These are phyloP conservation scores for Capniomyces stellatus DNA, from an alignment of 371 early-diverging fungal genomes.

Conservation along the genomic window DNA sequence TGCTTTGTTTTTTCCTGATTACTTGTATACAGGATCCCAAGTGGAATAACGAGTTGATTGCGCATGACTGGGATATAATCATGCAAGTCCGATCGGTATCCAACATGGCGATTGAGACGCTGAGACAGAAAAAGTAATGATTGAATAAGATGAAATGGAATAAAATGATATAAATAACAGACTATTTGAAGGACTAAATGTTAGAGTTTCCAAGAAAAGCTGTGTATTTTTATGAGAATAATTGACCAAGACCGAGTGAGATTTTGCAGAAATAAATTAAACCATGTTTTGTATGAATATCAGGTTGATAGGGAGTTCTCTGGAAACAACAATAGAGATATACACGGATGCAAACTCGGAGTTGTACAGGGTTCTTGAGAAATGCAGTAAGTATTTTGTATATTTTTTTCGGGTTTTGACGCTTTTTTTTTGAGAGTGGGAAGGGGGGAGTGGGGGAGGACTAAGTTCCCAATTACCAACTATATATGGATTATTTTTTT, in stretches of 20 bases:
- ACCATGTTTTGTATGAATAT: background rate
- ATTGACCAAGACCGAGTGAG: too few relatives aligned
- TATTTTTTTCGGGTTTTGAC: too few relatives aligned
- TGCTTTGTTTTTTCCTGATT: background rate
- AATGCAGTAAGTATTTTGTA: too few relatives aligned
- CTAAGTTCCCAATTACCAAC: background rate
- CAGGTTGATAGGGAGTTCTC: conserved; percentile 15
- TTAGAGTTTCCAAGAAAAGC: too few relatives aligned
- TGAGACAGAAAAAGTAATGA: conserved; percentile 37
- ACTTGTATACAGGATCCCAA: conserved; percentile 12
- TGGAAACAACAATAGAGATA: conserved; percentile 20
- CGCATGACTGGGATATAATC: conserved; percentile 35
- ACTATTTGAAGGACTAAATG: too few relatives aligned
- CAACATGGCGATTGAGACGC: conserved; percentile 44
- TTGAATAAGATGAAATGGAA: too few relatives aligned
- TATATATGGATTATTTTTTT: conserved; percentile 1
- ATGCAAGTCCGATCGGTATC: conserved; percentile 36
- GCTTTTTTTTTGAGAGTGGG: conserved; percentile 5
- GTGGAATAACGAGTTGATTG: conserved; percentile 33
- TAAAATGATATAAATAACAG: too few relatives aligned
- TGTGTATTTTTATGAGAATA: too few relatives aligned
- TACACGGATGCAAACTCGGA: conserved; percentile 7
- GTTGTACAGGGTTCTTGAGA: conserved; percentile 7
- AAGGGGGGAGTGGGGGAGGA: background rate
- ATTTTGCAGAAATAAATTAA: too few relatives aligned